Percentiles rank a stretch among this genome's conserved stretches.
These are phyloP conservation scores for Gonium pectorale DNA, from an alignment of 139 green algal species.

Conservation along the genomic window DNA sequence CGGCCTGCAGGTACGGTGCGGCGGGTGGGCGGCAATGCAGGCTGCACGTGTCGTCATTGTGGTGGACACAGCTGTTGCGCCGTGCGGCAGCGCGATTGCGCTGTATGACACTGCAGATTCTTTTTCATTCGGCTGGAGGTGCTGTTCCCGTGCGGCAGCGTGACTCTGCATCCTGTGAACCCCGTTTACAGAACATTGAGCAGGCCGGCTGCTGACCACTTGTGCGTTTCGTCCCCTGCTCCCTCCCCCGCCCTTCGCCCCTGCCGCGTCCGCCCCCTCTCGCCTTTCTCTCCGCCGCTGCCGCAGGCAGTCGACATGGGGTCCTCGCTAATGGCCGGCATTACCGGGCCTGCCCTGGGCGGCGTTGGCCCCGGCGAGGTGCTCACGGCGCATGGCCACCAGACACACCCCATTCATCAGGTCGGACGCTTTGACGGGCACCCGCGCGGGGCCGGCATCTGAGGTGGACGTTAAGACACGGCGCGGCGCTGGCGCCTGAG, in stretches of 20 bases:
- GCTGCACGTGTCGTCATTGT: no score
- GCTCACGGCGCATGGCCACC: not conserved
- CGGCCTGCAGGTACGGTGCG: constrained; percentile 16
- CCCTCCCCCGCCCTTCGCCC: not conserved
- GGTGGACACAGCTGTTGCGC: no score
- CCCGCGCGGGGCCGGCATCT: not conserved
- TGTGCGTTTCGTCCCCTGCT: not conserved
- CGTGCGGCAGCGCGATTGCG: no score
- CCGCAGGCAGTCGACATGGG: constrained; percentile 36
- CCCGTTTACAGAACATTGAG: no score
- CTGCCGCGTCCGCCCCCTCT: not conserved
- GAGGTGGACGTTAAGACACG: no score
- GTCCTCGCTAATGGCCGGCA: constrained; percentile 22
- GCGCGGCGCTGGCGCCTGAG: no score
- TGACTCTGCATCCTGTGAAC: no score
- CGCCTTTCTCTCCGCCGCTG: not conserved
- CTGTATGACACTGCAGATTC: no score
- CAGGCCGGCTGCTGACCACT: constrained; percentile 11
- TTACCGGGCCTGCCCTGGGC: not conserved
- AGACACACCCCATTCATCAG: not conserved
- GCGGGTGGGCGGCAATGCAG: not conserved
- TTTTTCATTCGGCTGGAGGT: no score
- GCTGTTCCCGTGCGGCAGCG: no score
- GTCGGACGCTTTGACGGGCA: not conserved
- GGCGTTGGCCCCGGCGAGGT: not conserved